Evolutionary conservation across 2,329 filamentous ascomycete genomes (phyloP), one percentile per base, ranked within the genome.

Genomic region (Xylariaceae sp.): DNA sequence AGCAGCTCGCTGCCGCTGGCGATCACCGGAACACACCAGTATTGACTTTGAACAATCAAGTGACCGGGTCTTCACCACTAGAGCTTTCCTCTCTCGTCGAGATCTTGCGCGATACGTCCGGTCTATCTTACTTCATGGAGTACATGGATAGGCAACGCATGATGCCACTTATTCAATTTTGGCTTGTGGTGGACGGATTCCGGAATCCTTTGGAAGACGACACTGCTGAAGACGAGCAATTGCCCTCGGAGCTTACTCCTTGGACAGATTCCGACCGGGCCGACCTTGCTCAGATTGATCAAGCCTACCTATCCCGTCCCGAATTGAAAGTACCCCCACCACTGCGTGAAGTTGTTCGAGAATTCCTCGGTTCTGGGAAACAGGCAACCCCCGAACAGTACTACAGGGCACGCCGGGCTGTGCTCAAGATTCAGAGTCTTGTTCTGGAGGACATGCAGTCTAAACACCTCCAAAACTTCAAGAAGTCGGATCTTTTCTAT

Each of bases 61-160:
- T 29, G 17, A 53, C 58, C n/a, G 47, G 39, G 14, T 61, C 72
- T n/a, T 82, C 83, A 2, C 73, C 71, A 28, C 65, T 89, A 24
- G 80, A 88, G 43, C 83, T 83, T 47, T 81, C 82, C 6, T 80
- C 84, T 1, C 67, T 96, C 2, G 75, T 80, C 10, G 88, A 96
- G 44, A 70, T 98, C n/a, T 69, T 98, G 37, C 83, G 89, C 46
- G 88, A 93, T 57, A 77, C 92, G 3, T 83, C 90, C 1, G 90
- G 87, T 1, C 68, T 98, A 7, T 96, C 92, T 3, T 98, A 94
- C 56, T 96, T 98, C 63, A 98, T 98, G 92, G 92, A 98, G 56
- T 96, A 88, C 52, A 98, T 98, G 92, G 92, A 98, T 56, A 80
- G 92, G 26, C 83, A 89, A 54, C 72, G 75, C 12, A 68, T 90